Conservation (phyloP, 2,329 filamentous ascomycete species). For the Microdochium paspali region DNA sequence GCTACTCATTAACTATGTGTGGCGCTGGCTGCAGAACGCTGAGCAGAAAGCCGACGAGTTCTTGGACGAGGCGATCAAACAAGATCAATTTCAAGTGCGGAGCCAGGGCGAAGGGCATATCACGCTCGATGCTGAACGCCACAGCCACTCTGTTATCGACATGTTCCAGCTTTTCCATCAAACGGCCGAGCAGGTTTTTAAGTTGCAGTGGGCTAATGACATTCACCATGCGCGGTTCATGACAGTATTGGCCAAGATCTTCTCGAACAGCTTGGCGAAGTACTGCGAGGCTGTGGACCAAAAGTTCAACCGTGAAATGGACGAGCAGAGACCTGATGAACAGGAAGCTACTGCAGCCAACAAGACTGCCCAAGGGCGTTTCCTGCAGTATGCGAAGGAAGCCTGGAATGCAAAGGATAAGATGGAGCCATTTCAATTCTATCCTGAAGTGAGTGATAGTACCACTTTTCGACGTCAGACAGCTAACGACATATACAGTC, state of each 20-base stretch:
- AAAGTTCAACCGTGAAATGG: conserved; percentile 85
- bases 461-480: neutral
- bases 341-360: conserved; percentile 54
- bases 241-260: conserved; percentile 80
- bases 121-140: conserved; percentile 70
- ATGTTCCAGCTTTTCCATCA: conserved; percentile 92
- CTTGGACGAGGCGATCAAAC: conserved; percentile 83
- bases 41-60: conserved; percentile 73
- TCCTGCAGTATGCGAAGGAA: conserved; percentile 88
- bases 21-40: conserved; percentile 82
- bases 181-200: conserved; percentile 75
- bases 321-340: conserved; percentile 80
- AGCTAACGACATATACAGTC: conserved; percentile 48
- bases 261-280: conserved; percentile 70
- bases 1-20: conserved; percentile 83
- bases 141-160: conserved; percentile 89
- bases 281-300: conserved; percentile 91
- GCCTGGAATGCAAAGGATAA: conserved; percentile 88
- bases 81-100: conserved; percentile 76
- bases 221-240: conserved; percentile 94
- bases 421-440: conserved; percentile 94
- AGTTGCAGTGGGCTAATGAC: conserved; percentile 87
- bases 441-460: conserved; percentile 61
- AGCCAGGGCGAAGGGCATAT: conserved; percentile 52
- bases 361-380: conserved; percentile 83